A percentile compares a stretch with the other conserved stretches of the same genome.
phyloP scores from a whole-genome alignment of 495 filamentous ascomycete genomes.

The Aspergillus bridgeri region DNA sequence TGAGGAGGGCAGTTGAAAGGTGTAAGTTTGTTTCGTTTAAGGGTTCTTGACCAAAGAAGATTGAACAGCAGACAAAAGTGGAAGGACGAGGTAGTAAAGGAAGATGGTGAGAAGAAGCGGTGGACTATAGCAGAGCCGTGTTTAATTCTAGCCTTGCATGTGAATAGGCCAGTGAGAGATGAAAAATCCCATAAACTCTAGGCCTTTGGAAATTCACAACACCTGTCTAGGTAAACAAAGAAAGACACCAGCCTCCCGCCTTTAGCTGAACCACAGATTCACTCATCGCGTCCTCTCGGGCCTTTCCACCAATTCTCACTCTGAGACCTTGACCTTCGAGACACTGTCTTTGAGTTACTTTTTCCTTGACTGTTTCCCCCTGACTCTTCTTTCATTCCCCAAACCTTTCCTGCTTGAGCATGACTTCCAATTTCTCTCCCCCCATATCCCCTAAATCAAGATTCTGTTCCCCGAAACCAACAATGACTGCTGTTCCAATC shows the following conservation, averaged over 20 bases:
- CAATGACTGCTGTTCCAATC: conserved; percentile 19
- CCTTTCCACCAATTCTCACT: conserved; percentile 14
- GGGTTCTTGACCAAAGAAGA: not conserved
- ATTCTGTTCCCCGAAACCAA: conserved; percentile 1
- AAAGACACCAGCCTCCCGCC: conserved; percentile 20
- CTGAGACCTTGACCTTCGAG: conserved; percentile 3
- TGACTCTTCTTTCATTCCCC: not conserved
- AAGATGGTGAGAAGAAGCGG: not conserved
- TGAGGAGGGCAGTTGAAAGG: too few relatives aligned
- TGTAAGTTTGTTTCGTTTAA: too few relatives aligned
- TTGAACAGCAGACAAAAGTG: not conserved
- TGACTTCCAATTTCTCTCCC: not conserved
- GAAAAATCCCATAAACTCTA: conserved; percentile 4
- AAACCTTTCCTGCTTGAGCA: not conserved
- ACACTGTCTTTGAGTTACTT: conserved; percentile 13
- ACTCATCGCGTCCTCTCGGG: conserved; percentile 15
- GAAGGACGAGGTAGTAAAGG: not conserved
- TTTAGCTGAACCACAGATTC: conserved; percentile 12
- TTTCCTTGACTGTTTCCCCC: conserved; percentile 1
- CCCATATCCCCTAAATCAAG: not conserved
- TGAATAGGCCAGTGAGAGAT: not conserved
- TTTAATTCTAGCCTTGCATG: not conserved
- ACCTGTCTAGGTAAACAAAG: conserved; percentile 19
- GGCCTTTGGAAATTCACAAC: conserved; percentile 13
- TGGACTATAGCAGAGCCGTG: not conserved